Conservation (phyloP, 2,329 filamentous ascomycete genomes). For the Talaromyces piceae region DNA sequence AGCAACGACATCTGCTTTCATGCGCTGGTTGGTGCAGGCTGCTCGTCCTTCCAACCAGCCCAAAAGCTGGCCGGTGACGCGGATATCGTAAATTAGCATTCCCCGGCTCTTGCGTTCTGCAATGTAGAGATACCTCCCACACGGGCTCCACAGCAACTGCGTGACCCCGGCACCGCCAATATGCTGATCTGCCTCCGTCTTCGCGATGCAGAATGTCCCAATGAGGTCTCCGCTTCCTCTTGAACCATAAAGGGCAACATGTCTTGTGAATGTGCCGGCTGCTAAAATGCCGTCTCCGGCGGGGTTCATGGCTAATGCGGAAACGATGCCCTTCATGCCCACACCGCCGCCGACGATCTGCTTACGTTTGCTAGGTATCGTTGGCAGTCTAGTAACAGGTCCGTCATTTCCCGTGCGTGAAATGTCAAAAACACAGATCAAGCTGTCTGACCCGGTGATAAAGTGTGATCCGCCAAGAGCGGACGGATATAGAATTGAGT, state of each 20-base stretch:
- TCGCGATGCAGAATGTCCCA: conserved; percentile 44
- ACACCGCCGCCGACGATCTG: conserved; percentile 40
- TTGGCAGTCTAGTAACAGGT: conserved; percentile 39
- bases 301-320: conserved; percentile 42
- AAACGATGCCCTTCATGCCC: conserved; percentile 51
- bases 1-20: conserved; percentile 47
- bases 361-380: conserved; percentile 44
- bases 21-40: conserved; percentile 46
- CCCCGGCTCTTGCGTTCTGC: conserved; percentile 51
- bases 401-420: conserved; percentile 37
- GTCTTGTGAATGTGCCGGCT: conserved; percentile 50
- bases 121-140: conserved; percentile 52
- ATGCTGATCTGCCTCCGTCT: conserved; percentile 28
- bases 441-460: conserved; percentile 49
- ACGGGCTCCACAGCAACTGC: conserved; percentile 50
- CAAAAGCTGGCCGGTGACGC: conserved; percentile 46
- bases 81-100: conserved; percentile 52
- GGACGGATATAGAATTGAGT: conserved; percentile 47
- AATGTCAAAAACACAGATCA: conserved; percentile 51
- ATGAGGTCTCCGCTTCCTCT: conserved; percentile 43
- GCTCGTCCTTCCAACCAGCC: conserved; percentile 42
- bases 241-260: conserved; percentile 49
- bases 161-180: conserved; percentile 49
- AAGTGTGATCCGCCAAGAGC: conserved; percentile 43
- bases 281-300: conserved; percentile 44